A percentile compares a stretch with the other conserved stretches of the same genome.
These are phyloP conservation scores for Neurospora sp. DNA, from an alignment of 495 filamentous ascomycete species.

Conservation along the genomic window DNA sequence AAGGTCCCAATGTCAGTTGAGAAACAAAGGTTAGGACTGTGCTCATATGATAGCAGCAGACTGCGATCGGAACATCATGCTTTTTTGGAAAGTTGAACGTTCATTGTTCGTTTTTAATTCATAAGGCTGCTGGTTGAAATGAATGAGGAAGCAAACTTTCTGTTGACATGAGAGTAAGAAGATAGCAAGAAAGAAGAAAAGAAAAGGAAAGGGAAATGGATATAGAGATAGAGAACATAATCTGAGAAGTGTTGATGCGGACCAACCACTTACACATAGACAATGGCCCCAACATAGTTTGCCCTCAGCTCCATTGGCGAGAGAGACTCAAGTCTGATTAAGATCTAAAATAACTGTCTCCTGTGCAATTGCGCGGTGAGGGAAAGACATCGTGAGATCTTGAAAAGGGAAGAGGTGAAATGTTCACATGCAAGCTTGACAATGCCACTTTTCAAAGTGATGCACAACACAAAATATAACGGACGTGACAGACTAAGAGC, in stretches of 20 bases:
- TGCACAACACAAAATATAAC: no score
- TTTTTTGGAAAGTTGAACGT: not conserved
- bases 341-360: not conserved
- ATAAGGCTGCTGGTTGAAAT: no score
- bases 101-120: not conserved
- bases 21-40: not conserved
- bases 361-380: not conserved
- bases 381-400: not conserved
- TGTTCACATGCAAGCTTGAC: not conserved
- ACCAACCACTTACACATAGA: not conserved
- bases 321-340: not conserved
- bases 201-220: not conserved
- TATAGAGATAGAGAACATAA: not conserved
- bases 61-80: not conserved
- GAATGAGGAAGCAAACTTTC: not conserved
- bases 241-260: not conserved
- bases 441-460: not conserved
- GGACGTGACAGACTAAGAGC: no score
- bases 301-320: not conserved
- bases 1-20: constrained; percentile 1
- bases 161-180: not conserved
- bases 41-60: no score
- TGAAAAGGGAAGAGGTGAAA: not conserved
- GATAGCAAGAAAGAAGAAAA: not conserved
- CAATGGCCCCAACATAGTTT: not conserved